Percentiles rank a stretch among this genome's conserved stretches.
Conservation (phyloP, 257 asterid species). For the Petrea volubilis region DNA sequence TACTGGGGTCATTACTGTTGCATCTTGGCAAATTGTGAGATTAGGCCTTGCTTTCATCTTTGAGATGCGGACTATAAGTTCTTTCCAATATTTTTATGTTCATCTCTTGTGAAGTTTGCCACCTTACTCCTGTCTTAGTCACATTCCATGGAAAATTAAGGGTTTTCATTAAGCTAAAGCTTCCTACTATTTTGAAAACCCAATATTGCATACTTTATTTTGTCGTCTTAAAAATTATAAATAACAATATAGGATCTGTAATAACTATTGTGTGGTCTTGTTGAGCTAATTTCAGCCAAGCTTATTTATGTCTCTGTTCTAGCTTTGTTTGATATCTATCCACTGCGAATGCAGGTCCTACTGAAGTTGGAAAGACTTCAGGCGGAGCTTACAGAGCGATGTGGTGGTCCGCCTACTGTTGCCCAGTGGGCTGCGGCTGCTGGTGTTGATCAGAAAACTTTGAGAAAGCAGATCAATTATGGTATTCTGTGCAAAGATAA, state of each 20-base stretch:
- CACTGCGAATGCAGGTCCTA: constrained; percentile 58
- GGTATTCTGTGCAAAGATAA: constrained; percentile 80
- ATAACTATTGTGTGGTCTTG: neutral
- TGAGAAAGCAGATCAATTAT: constrained; percentile 72
- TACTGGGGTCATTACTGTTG: neutral
- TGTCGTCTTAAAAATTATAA: neutral
- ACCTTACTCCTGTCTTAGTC: neutral
- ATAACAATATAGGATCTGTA: neutral
- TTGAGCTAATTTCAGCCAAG: constrained; percentile 2
- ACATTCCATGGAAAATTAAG: neutral
- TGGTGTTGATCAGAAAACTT: constrained; percentile 75
- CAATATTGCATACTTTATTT: neutral
- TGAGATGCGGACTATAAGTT: neutral
- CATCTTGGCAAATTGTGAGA: neutral
- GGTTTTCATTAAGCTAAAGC: neutral
- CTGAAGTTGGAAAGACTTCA: constrained; percentile 79
- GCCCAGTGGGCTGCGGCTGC: constrained; percentile 96
- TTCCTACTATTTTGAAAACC: constrained; percentile 4
- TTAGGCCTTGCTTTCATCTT: constrained; percentile 3
- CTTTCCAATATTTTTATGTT: neutral
- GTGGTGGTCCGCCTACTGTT: constrained; percentile 62
- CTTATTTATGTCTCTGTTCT: neutral
- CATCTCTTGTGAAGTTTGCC: constrained; percentile 3
- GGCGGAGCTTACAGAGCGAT: constrained; percentile 63
- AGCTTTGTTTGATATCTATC: neutral